These are phyloP conservation scores for Echinochloa phyllopogon DNA, from an alignment of 176 grass and related monocot species.

Conservation along the genomic window DNA sequence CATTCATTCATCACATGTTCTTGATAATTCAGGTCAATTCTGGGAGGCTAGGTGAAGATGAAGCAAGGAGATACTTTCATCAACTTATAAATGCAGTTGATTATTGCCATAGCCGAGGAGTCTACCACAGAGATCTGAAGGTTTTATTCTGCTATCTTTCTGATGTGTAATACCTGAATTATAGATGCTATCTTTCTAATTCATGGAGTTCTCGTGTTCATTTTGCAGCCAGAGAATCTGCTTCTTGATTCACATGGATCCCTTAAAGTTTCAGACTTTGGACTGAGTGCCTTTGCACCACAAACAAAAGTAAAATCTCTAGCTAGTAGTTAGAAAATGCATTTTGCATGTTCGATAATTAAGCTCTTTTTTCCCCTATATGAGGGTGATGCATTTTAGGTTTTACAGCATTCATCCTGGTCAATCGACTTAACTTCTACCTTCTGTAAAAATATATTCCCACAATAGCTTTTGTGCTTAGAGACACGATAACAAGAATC, in stretches of 20 bases:
- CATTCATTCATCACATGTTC: slow-evolving; percentile 1
- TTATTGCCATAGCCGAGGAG: slow-evolving; percentile 94
- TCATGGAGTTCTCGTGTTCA: slow-evolving; percentile 19
- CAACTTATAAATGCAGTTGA: slow-evolving; percentile 98
- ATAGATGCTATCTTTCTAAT: slow-evolving; percentile 26
- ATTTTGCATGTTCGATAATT: not conserved
- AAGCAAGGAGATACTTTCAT: slow-evolving; percentile 93
- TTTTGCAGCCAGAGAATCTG: slow-evolving; percentile 93
- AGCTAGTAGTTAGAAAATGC: slow-evolving; percentile 16
- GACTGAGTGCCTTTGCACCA: slow-evolving; percentile 82
- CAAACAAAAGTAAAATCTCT: slow-evolving; percentile 69
- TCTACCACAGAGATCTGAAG: slow-evolving; percentile 97
- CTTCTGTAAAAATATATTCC: not conserved
- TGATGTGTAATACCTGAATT: not conserved
- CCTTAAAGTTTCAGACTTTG: slow-evolving; percentile 97
- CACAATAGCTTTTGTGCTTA: not conserved
- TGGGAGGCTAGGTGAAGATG: slow-evolving; percentile 81
- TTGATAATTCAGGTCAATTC: slow-evolving; percentile 64
- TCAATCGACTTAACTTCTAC: slow-evolving; percentile 6
- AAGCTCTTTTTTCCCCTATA: not conserved
- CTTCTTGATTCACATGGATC: slow-evolving; percentile 83
- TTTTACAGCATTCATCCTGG: not conserved
- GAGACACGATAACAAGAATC: not conserved
- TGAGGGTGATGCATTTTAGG: not conserved
- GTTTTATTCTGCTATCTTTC: slow-evolving; percentile 43